Evolutionary conservation across 1,139 yeast genomes (phyloP).

Genomic region (Hyphopichia burtonii): DNA sequence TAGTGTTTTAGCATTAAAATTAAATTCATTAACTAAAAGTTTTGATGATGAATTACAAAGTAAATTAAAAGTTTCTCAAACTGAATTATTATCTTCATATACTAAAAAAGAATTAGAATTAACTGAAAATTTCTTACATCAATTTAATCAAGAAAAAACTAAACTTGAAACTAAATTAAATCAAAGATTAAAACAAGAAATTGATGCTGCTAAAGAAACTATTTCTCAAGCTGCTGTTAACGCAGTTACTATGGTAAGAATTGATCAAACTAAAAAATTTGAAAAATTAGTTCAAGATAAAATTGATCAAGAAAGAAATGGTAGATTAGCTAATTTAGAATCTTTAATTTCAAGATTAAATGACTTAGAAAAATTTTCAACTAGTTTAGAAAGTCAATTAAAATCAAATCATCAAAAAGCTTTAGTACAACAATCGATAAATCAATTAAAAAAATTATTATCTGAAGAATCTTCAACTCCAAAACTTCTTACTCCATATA

Average conservation of each 20-base stretch:
- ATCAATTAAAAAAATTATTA: conserved; percentile 52
- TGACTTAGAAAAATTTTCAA: conserved; percentile 58
- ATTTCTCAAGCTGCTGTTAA: conserved; percentile 75
- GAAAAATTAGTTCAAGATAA: conserved; percentile 60
- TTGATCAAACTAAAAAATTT: conserved; percentile 71
- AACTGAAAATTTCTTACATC: conserved; percentile 48
- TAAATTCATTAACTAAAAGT: conserved; percentile 35
- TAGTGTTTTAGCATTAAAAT: conserved; percentile 28
- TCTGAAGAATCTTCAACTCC: conserved; percentile 26
- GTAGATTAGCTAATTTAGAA: conserved; percentile 70
- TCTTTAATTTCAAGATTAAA: conserved; percentile 58
- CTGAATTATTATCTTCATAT: conserved; percentile 56
- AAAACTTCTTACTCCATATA: conserved; percentile 40
- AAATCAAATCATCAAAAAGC: conserved; percentile 55
- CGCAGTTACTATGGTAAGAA: conserved; percentile 67
- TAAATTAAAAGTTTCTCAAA: conserved; percentile 40
- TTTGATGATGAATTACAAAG: conserved; percentile 42
- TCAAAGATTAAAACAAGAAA: conserved; percentile 59
- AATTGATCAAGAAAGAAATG: conserved; percentile 78
- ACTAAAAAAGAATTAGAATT: conserved; percentile 54
- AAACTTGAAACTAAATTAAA: conserved; percentile 65
- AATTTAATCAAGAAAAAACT: conserved; percentile 53
- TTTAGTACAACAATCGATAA: conserved; percentile 55
- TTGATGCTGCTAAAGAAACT: conserved; percentile 68
- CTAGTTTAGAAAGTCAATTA: conserved; percentile 57